Conservation (phyloP, 352 stramenopile genomes). For the Phytophthora gonapodyides region DNA sequence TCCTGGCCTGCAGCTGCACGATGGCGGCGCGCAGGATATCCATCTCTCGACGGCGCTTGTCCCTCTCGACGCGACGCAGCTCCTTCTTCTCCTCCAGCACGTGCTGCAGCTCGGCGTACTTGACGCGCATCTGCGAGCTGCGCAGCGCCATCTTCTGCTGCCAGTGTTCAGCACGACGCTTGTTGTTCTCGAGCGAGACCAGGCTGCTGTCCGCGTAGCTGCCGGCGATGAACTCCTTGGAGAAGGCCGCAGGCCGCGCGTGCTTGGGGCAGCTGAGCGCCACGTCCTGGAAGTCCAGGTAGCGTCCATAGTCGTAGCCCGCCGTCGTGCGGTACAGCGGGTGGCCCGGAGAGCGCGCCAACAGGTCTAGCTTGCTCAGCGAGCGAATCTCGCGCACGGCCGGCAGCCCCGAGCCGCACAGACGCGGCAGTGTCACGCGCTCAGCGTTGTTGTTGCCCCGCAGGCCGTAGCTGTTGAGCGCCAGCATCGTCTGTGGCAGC, state of each 20-base stretch:
- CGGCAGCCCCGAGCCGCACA: constrained; percentile 37
- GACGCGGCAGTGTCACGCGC: constrained; percentile 47
- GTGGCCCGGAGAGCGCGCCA: constrained; percentile 38
- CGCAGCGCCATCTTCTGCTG: constrained; percentile 55
- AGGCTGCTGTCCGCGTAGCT: constrained; percentile 57
- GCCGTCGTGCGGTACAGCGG: constrained; percentile 66
- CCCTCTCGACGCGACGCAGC: constrained; percentile 35
- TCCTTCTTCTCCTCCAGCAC: constrained; percentile 53
- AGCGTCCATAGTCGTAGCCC: constrained; percentile 64
- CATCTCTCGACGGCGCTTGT: constrained; percentile 44
- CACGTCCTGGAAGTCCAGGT: constrained; percentile 59
- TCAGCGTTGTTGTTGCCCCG: constrained; percentile 13
- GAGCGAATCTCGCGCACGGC: constrained; percentile 42
- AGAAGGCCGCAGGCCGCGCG: constrained; percentile 46
- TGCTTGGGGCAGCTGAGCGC: constrained; percentile 63
- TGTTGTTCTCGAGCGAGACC: constrained; percentile 61
- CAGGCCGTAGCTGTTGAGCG: constrained; percentile 59
- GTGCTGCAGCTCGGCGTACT: constrained; percentile 64
- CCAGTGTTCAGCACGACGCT: constrained; percentile 53
- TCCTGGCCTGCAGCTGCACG: constrained; percentile 34
- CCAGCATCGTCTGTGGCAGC: constrained; percentile 30
- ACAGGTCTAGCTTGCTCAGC: constrained; percentile 57
- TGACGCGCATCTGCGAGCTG: constrained; percentile 65
- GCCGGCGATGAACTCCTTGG: constrained; percentile 62
- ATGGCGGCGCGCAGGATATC: constrained; percentile 28